Conservation (phyloP, 2,329 filamentous ascomycete species). For the Curvularia sp. region DNA sequence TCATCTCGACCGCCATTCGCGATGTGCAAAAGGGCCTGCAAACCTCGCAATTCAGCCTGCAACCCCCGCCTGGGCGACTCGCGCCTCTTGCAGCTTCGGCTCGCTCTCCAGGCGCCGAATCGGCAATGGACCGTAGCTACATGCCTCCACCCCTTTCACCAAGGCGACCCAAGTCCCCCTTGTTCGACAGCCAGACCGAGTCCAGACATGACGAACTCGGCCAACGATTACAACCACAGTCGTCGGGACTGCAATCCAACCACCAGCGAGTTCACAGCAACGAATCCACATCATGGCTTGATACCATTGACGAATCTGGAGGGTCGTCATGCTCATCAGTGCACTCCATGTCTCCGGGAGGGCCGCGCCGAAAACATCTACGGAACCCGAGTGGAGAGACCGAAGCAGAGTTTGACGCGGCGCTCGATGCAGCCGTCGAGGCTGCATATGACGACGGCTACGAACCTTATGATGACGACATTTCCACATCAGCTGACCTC, state of each 20-base stretch:
- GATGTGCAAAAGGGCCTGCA: slow-evolving; percentile 50
- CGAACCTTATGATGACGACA: slow-evolving; percentile 67
- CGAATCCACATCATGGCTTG: slow-evolving; percentile 89
- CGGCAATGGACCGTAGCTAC: slow-evolving; percentile 64
- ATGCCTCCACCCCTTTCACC: slow-evolving; percentile 77
- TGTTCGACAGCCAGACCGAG: slow-evolving; percentile 30
- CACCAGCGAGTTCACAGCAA: slow-evolving; percentile 68
- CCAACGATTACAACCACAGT: slow-evolving; percentile 32
- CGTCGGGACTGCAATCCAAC: slow-evolving; percentile 20
- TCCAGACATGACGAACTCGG: slow-evolving; percentile 30
- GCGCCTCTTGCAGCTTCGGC: slow-evolving; percentile 24
- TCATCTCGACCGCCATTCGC: slow-evolving; percentile 52
- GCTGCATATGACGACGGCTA: slow-evolving; percentile 93
- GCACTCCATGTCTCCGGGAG: slow-evolving; percentile 78
- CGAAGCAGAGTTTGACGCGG: slow-evolving; percentile 91
- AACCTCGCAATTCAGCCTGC: slow-evolving; percentile 41
- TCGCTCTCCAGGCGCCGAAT: slow-evolving; percentile 47
- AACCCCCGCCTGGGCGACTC: slow-evolving; percentile 44
- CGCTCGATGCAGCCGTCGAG: slow-evolving; percentile 92
- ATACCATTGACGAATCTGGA: slow-evolving; percentile 90
- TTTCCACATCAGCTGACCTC: slow-evolving; percentile 37
- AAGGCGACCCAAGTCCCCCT: slow-evolving; percentile 61
- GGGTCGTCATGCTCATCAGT: slow-evolving; percentile 77
- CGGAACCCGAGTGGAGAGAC: slow-evolving; percentile 73
- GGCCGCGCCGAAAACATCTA: slow-evolving; percentile 73